Percentiles rank a stretch among this genome's conserved stretches.
phyloP scores from a whole-genome alignment of 495 filamentous ascomycete genomes.

The Jackrogersella minutella region DNA sequence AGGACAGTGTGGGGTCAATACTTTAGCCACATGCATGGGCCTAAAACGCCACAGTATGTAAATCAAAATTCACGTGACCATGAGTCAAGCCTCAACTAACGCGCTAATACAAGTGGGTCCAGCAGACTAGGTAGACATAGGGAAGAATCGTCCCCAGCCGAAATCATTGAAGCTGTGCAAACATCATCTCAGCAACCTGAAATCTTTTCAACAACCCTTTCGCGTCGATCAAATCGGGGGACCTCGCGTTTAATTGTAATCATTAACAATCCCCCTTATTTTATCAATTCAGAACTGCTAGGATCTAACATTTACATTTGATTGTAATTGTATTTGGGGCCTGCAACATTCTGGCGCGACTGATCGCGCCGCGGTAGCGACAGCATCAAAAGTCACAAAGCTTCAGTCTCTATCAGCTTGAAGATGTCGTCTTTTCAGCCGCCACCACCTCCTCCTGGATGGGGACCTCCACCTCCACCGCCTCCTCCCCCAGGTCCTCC shows the following conservation, averaged over 20 bases:
- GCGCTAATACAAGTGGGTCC: background rate
- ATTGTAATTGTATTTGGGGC: conserved; percentile 34
- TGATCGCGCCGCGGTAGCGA: conserved; percentile 47
- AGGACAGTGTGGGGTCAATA: background rate
- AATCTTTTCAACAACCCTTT: conserved; percentile 19
- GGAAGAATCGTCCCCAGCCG: conserved; percentile 31
- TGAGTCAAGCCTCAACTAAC: background rate
- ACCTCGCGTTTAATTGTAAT: conserved; percentile 26
- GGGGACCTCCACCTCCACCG: conserved; percentile 67
- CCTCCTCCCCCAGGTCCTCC: conserved; percentile 81
- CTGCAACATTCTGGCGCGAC: conserved; percentile 39
- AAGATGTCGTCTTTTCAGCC: conserved; percentile 77
- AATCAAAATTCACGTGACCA: conserved; percentile 26
- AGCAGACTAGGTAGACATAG: conserved; percentile 5
- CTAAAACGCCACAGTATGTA: background rate
- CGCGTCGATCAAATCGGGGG: conserved; percentile 30
- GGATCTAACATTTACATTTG: conserved; percentile 1
- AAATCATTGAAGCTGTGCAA: conserved; percentile 9
- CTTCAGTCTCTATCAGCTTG: conserved; percentile 36
- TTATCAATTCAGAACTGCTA: conserved; percentile 5
- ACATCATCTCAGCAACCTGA: conserved; percentile 24
- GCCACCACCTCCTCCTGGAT: conserved; percentile 66
- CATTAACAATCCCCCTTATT: background rate
- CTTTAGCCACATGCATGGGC: conserved; percentile 27
- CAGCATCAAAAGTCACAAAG: conserved; percentile 36